Evolutionary conservation across 495 filamentous ascomycete genomes (phyloP), one percentile per base, ranked within the genome.

Genomic region (Cercophora sp.): DNA sequence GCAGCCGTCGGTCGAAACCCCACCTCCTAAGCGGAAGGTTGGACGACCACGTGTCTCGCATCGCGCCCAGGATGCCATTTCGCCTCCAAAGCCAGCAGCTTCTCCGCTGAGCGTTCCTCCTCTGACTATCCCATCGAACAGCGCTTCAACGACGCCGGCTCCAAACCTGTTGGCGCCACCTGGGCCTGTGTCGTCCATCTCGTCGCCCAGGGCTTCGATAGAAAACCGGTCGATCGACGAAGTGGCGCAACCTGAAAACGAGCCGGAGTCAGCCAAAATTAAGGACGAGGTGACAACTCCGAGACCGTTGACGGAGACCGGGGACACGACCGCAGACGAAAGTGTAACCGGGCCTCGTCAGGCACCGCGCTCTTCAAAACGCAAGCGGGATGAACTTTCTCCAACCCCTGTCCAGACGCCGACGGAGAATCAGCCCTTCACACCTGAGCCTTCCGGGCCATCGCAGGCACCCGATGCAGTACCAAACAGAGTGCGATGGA

Each of bases 201-300:
- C 37, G 41, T 24, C 22, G 3, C 41, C 16, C 8, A 8, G 8
- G 6, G 41, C 22, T 9, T 1, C 29, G 22, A 11, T 22, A 20
- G 11, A 36, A 15, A 56, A 19, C 9, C 18, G 16, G 8, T 4
- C 25, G 8, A 16, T 6, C 11, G 47, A 43, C 34, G 45, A 31
- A 22, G 34, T 32, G 10, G 23, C 34, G 9, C 19, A 48, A 24
- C 27, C 36, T 3, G 16, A 20, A 37, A 54, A 52, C 9, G 58
- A 65, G 16, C 59, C 55, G 23, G 23, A 57, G 29, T 13, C 52
- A 46, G 19, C 75, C 45, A 75, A 68, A 34, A 76, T 91, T 53
- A 91, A 91, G 69, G 74, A 79, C 40, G 88, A 93, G 64, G 81
- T 78, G 27, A 75, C 68, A 16, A 86, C 83, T 1, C 84, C 86